Percentiles rank a stretch among this genome's conserved stretches.
Conservation (phyloP, 1,284 basidiomycete genomes). For the Cerrena zonata region DNA sequence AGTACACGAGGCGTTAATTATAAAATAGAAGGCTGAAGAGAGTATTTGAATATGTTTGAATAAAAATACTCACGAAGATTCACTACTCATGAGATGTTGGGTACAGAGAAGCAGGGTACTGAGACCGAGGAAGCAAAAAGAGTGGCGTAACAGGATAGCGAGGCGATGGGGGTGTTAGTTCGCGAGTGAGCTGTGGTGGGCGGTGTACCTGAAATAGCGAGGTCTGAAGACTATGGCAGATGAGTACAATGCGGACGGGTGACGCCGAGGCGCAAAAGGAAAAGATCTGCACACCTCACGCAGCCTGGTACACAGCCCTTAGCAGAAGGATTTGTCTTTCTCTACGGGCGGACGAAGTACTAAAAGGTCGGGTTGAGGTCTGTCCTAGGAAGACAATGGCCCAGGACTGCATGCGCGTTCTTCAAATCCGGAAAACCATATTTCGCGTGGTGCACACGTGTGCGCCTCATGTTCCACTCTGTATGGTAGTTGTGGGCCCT, state of each 20-base stretch:
- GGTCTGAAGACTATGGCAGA: background rate
- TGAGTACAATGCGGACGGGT: background rate
- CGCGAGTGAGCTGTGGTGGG: background rate
- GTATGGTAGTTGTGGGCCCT: background rate
- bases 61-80: background rate
- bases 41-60: too few species aligned
- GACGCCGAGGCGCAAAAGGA: background rate
- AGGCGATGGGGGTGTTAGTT: background rate
- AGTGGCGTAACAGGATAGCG: background rate
- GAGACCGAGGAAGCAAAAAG: background rate
- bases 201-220: background rate
- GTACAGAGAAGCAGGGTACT: background rate
- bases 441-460: conserved; percentile 1
- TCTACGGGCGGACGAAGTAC: background rate
- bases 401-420: conserved; percentile 1
- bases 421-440: background rate
- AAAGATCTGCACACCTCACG: background rate
- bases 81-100: background rate
- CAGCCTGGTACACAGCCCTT: conserved; percentile 1
- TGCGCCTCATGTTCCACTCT: background rate
- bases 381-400: background rate
- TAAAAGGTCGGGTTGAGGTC: background rate
- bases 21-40: too few species aligned
- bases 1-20: too few species aligned
- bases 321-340: background rate